These are phyloP conservation scores for Ascosphaera pollenicola DNA, from an alignment of 2,329 filamentous ascomycete species.

Conservation along the genomic window DNA sequence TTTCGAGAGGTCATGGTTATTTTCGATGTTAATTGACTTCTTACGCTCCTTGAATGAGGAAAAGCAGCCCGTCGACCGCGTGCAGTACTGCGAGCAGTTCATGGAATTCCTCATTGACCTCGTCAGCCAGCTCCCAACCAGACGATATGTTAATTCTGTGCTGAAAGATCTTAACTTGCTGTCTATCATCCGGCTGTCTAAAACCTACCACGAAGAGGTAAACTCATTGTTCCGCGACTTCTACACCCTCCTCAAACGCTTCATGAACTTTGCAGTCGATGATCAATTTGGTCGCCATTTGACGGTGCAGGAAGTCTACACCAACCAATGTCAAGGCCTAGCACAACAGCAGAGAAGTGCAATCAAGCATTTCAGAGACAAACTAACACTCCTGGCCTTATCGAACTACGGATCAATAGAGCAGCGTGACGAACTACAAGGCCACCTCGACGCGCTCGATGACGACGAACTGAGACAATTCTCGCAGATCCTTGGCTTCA, in stretches of 20 bases:
- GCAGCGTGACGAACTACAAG: conserved; percentile 53
- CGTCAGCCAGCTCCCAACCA: conserved; percentile 78
- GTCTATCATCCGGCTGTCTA: conserved; percentile 55
- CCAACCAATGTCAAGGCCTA: conserved; percentile 53
- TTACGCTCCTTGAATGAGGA: conserved; percentile 43
- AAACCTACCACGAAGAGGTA: conserved; percentile 50
- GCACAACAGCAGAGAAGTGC: conserved; percentile 59
- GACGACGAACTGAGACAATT: conserved; percentile 54
- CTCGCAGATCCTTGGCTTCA: conserved; percentile 48
- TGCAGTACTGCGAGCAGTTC: conserved; percentile 80
- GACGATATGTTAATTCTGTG: conserved; percentile 79
- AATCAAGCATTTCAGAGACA: conserved; percentile 67
- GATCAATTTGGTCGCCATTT: conserved; percentile 70
- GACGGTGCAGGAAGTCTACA: conserved; percentile 49
- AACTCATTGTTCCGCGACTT: conserved; percentile 65
- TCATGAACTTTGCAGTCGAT: conserved; percentile 71
- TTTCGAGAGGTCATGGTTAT: conserved; percentile 89
- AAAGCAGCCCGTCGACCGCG: conserved; percentile 30
- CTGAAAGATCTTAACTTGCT: conserved; percentile 70
- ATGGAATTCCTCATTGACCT: conserved; percentile 77
- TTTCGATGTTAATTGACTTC: conserved; percentile 66
- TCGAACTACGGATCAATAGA: conserved; percentile 85
- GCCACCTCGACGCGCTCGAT: conserved; percentile 48
- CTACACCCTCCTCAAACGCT: conserved; percentile 60
- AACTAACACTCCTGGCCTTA: conserved; percentile 72